Conservation (phyloP, 306 rosid genomes). For the Cucumis sativus region Cucumber_9930_V3 NC_026657.2:9790501-9791000, state of each 20-base stretch:
- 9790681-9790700: conserved; percentile 94
- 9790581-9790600: conserved; percentile 97
- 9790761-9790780: conserved; percentile 89
- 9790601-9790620: conserved; percentile 90
- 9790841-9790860: conserved; percentile 62
- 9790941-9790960: background rate
- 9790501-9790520: background rate
- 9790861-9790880: conserved; percentile 85
- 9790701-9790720: conserved; percentile 98
- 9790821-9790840: conserved; percentile 96
- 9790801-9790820: conserved; percentile 92
- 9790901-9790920: conserved; percentile 87
- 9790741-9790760: conserved; percentile 79
- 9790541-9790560: conserved; percentile 91
- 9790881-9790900: conserved; percentile 97
- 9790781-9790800: conserved; percentile 69
- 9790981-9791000: background rate
- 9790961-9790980: background rate
- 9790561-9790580: conserved; percentile 97
- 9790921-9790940: conserved; percentile 95
- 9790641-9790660: conserved; percentile 94
- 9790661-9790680: conserved; percentile 93
- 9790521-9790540: conserved; percentile 66
- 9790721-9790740: conserved; percentile 67
- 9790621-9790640: conserved; percentile 92